These are phyloP conservation scores for Xylaria sp. DNA, from an alignment of 2,329 filamentous ascomycete species.

Conservation along the genomic window DNA sequence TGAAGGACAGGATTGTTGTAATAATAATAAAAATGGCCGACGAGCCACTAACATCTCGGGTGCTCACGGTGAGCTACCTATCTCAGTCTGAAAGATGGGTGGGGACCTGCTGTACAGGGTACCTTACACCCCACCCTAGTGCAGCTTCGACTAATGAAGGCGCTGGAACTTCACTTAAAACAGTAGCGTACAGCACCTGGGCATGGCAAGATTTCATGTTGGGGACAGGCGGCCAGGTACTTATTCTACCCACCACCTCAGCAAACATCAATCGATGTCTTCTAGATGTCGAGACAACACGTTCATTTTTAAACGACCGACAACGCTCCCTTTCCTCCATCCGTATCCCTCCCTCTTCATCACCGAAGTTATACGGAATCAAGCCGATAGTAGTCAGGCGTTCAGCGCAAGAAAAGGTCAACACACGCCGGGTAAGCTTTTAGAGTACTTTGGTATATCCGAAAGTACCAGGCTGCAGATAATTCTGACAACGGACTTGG, in stretches of 20 bases:
- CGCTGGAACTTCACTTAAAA: conserved; percentile 20
- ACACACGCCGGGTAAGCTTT: conserved; percentile 4
- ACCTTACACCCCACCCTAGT: conserved; percentile 12
- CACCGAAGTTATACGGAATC: neutral
- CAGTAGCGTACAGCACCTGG: neutral
- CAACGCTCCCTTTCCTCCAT: neutral
- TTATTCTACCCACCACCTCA: conserved; percentile 31
- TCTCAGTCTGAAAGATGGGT: conserved; percentile 22
- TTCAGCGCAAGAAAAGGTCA: neutral
- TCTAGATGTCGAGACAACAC: conserved; percentile 6
- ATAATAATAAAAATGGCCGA: conserved; percentile 36
- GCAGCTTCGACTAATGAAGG: conserved; percentile 2
- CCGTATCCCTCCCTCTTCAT: neutral
- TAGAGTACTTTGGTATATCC: neutral
- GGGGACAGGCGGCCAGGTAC: conserved; percentile 9
- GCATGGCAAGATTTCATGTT: conserved; percentile 16
- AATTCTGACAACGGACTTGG: conserved; percentile 25
- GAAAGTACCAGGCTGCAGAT: conserved; percentile 2
- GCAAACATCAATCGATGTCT: conserved; percentile 11
- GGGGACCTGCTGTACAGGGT: conserved; percentile 25
- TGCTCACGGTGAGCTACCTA: conserved; percentile 22
- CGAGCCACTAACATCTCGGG: conserved; percentile 29
- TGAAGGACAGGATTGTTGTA: conserved; percentile 27
- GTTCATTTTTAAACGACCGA: neutral
- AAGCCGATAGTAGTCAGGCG: neutral